Percentiles rank a stretch among this genome's conserved stretches.
Evolutionary conservation across 345 rosid genomes (phyloP).

Genomic region (Hypericum androsaemum): DNA sequence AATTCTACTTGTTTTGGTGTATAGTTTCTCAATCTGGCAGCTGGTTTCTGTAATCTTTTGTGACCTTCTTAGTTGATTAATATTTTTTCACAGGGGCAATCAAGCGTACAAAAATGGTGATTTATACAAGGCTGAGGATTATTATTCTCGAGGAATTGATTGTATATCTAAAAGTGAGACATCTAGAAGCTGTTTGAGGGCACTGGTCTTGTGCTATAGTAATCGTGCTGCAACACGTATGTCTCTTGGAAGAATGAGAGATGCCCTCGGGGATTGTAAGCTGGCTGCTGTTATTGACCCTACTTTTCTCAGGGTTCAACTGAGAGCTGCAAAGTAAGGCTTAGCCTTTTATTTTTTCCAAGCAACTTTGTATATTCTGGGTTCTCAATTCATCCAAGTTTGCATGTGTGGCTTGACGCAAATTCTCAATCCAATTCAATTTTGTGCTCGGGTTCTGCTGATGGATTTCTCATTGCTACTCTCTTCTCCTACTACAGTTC

Average conservation of each 20-base stretch:
- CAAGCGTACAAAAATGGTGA: slow-evolving; percentile 74
- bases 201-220: slow-evolving; percentile 86
- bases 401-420: too few species aligned
- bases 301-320: slow-evolving; percentile 70
- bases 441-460: too few species aligned
- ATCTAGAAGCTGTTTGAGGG: slow-evolving; percentile 75
- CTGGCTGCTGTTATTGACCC: slow-evolving; percentile 76
- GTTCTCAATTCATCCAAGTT: neutral
- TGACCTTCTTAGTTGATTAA: neutral
- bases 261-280: slow-evolving; percentile 76
- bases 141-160: slow-evolving; percentile 66
- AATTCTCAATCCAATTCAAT: too few species aligned
- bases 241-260: slow-evolving; percentile 85
- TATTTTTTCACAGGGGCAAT: slow-evolving; percentile 63
- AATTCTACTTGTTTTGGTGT: slow-evolving; percentile 1
- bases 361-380: neutral
- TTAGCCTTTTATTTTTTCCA: slow-evolving; percentile 13
- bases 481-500: too few species aligned
- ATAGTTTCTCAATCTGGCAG: slow-evolving; percentile 2
- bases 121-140: slow-evolving; percentile 71
- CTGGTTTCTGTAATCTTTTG: neutral
- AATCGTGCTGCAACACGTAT: slow-evolving; percentile 89
- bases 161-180: slow-evolving; percentile 55
- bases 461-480: too few species aligned
- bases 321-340: slow-evolving; percentile 86